phyloP scores from a whole-genome alignment of 2,329 filamentous ascomycete genomes.

The Lojkania enalia region DNA sequence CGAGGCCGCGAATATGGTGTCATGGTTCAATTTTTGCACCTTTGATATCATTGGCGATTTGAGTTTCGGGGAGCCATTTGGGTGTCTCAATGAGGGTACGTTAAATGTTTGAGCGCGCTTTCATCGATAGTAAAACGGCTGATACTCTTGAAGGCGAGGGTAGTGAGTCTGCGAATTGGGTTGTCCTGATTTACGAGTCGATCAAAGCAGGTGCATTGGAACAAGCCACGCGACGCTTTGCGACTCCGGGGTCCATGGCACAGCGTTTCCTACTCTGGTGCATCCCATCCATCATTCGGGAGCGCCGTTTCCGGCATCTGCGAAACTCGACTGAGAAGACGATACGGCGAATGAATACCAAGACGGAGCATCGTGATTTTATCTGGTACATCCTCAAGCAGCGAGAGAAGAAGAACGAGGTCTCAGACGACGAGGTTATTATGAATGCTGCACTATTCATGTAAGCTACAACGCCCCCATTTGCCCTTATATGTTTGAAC shows the following conservation, averaged over 20 bases:
- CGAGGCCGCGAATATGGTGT: slow-evolving; percentile 36
- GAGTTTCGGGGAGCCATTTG: slow-evolving; percentile 38
- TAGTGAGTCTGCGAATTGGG: slow-evolving; percentile 38
- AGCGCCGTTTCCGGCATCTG: slow-evolving; percentile 32
- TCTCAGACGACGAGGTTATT: slow-evolving; percentile 36
- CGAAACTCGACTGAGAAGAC: slow-evolving; percentile 38
- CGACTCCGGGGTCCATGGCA: slow-evolving; percentile 23
- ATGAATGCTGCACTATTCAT: slow-evolving; percentile 39
- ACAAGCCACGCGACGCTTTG: slow-evolving; percentile 36
- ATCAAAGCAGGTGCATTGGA: slow-evolving; percentile 40
- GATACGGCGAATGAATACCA: slow-evolving; percentile 27
- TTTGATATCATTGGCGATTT: slow-evolving; percentile 41
- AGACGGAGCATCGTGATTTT: slow-evolving; percentile 41
- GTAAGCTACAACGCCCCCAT: slow-evolving; percentile 10
- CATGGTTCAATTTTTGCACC: slow-evolving; percentile 39
- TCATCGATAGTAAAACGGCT: slow-evolving; percentile 7
- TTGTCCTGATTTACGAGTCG: slow-evolving; percentile 38
- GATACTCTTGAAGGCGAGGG: slow-evolving; percentile 27
- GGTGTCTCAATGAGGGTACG: slow-evolving; percentile 35
- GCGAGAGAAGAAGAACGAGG: slow-evolving; percentile 39
- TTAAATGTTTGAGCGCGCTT: no score
- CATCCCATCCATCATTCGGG: slow-evolving; percentile 30
- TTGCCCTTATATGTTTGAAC: not conserved
- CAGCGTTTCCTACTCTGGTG: slow-evolving; percentile 36
- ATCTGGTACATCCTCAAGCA: slow-evolving; percentile 42